Percentiles rank a stretch among this genome's conserved stretches.
These are phyloP conservation scores for Begonia masoniana DNA, from an alignment of 306 rosid genomes.

Conservation along the genomic window DNA sequence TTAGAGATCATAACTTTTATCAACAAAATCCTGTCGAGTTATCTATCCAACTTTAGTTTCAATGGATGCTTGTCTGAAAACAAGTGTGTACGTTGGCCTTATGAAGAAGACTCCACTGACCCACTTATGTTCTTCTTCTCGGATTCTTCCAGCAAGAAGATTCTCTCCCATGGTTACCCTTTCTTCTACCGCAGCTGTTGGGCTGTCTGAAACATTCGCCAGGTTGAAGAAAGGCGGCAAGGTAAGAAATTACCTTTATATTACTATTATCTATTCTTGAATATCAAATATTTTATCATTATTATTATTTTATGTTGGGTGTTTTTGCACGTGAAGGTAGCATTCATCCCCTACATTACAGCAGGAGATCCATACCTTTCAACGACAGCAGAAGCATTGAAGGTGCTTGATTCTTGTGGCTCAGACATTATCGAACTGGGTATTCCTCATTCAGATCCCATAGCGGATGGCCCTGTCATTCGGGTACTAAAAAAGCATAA, in stretches of 20 bases:
- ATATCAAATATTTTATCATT: too few relatives aligned
- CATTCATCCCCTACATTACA: slow-evolving; percentile 77
- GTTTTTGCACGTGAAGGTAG: slow-evolving; percentile 36
- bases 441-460: slow-evolving; percentile 86
- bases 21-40: too few relatives aligned
- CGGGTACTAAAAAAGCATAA: slow-evolving; percentile 36
- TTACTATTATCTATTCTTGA: too few relatives aligned
- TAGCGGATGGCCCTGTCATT: slow-evolving; percentile 98
- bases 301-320: too few relatives aligned
- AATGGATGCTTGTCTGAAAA: too few relatives aligned
- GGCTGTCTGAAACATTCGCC: slow-evolving; percentile 64
- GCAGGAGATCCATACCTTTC: slow-evolving; percentile 96
- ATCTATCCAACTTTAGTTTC: too few relatives aligned
- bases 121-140: slow-evolving; percentile 11
- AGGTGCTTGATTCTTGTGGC: slow-evolving; percentile 72
- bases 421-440: slow-evolving; percentile 92
- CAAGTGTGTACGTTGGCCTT: background rate
- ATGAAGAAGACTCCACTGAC: too few relatives aligned
- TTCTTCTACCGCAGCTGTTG: slow-evolving; percentile 27
- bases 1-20: too few relatives aligned
- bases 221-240: slow-evolving; percentile 49
- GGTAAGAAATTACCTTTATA: slow-evolving; percentile 27
- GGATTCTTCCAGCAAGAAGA: slow-evolving; percentile 22
- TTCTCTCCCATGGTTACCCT: slow-evolving; percentile 45
- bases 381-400: slow-evolving; percentile 79